Evolutionary conservation across 352 stramenopile genomes (phyloP).

Genomic region (Globisporangium apiculatum): DNA sequence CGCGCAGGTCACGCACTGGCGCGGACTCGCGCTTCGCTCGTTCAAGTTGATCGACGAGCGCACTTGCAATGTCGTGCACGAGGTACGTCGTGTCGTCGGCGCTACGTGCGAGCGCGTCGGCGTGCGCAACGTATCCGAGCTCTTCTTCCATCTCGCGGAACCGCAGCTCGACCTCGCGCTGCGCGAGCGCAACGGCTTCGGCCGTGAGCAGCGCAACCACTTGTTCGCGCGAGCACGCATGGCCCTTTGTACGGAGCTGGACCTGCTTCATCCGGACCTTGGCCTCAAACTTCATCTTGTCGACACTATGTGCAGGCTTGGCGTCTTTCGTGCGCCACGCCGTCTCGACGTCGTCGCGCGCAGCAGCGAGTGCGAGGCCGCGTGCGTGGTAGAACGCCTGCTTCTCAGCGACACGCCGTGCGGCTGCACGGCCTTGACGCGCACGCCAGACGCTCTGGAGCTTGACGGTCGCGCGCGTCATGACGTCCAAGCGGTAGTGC

Average conservation of each 20-base stretch:
- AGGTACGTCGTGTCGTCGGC: slow-evolving; percentile 51
- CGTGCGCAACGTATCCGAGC: slow-evolving; percentile 57
- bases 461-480: slow-evolving; percentile 57
- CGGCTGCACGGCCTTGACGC: slow-evolving; percentile 60
- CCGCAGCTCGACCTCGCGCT: slow-evolving; percentile 76
- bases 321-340: slow-evolving; percentile 76
- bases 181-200: slow-evolving; percentile 69
- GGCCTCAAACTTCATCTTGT: slow-evolving; percentile 92
- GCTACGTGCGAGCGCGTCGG: slow-evolving; percentile 27
- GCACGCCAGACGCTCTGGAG: slow-evolving; percentile 83
- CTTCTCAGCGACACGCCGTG: slow-evolving; percentile 68
- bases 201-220: slow-evolving; percentile 78
- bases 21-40: slow-evolving; percentile 49
- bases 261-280: slow-evolving; percentile 92
- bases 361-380: slow-evolving; percentile 64
- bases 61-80: slow-evolving; percentile 58
- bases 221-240: slow-evolving; percentile 68
- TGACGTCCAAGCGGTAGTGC: slow-evolving; percentile 67
- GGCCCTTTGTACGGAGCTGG: slow-evolving; percentile 84
- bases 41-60: slow-evolving; percentile 43
- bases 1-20: slow-evolving; percentile 34
- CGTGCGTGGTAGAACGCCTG: slow-evolving; percentile 88
- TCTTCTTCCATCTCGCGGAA: slow-evolving; percentile 87
- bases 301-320: slow-evolving; percentile 61
- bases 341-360: slow-evolving; percentile 37